Evolutionary conservation across 768 basidiomycete species (phyloP).

Genomic region (Lactifluus piperatus): DNA sequence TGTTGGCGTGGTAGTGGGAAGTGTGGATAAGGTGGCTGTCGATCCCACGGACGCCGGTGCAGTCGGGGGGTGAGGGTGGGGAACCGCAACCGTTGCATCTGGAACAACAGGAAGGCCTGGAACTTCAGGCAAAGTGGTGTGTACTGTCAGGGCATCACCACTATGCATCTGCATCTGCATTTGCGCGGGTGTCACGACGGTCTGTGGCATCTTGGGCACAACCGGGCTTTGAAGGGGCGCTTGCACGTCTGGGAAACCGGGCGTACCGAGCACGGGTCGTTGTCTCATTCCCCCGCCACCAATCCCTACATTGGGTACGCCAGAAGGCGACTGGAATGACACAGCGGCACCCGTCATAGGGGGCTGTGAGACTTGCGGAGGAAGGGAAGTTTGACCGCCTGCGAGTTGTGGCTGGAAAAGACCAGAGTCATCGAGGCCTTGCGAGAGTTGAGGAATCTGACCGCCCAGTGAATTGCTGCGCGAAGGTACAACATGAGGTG

Average conservation of each 20-base stretch:
- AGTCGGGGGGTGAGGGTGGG: conserved; percentile 19
- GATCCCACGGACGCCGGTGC: conserved; percentile 20
- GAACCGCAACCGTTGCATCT: conserved; percentile 16
- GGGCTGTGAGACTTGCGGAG: conserved; percentile 18
- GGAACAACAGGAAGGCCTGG: conserved; percentile 10
- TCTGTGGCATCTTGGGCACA: conserved; percentile 5
- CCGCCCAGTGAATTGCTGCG: conserved; percentile 21
- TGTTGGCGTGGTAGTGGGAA: conserved; percentile 35
- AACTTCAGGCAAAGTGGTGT: conserved; percentile 12
- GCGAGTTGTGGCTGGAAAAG: conserved; percentile 4
- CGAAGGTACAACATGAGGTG: conserved; percentile 26
- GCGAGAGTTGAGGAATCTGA: conserved; percentile 21
- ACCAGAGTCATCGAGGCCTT: conserved; percentile 23
- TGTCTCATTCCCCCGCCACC: conserved; percentile 18
- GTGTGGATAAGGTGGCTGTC: conserved; percentile 25
- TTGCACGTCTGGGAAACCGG: conserved; percentile 20
- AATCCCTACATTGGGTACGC: conserved; percentile 16
- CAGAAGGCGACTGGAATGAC: conserved; percentile 12
- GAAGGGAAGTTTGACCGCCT: conserved; percentile 7
- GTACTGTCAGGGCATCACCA: conserved; percentile 5
- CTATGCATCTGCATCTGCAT: conserved; percentile 14
- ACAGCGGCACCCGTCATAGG: conserved; percentile 13
- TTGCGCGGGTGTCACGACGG: conserved; percentile 8
- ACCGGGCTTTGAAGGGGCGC: conserved; percentile 17
- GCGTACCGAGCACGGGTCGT: conserved; percentile 19